Evolutionary conservation across 2,329 filamentous ascomycete species (phyloP).

Genomic region (Incumbomyces delicatus): DNA sequence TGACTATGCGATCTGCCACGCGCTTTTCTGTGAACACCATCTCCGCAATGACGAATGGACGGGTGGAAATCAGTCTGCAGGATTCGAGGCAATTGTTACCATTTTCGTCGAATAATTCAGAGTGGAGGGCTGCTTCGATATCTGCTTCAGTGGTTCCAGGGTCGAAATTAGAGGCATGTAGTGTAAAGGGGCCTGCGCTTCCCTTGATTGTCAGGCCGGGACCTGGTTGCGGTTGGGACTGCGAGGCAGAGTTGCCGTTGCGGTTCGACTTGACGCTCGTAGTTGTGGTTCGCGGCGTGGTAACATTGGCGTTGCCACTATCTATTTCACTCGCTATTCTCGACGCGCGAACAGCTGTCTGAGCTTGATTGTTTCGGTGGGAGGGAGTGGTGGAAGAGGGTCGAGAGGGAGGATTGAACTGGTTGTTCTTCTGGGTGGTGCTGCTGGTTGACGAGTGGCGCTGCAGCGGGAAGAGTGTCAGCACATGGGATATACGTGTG

Average conservation of each 20-base stretch:
- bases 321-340: constrained; percentile 21
- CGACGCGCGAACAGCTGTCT: constrained; percentile 25
- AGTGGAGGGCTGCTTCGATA: constrained; percentile 51
- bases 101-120: constrained; percentile 24
- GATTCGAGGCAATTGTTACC: constrained; percentile 35
- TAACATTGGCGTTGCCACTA: constrained; percentile 25
- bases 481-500: not conserved
- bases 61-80: constrained; percentile 43
- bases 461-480: constrained; percentile 20
- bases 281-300: constrained; percentile 24
- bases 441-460: constrained; percentile 24
- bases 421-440: constrained; percentile 11
- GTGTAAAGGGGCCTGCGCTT: constrained; percentile 44
- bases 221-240: not conserved
- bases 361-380: constrained; percentile 11
- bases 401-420: constrained; percentile 17
- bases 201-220: constrained; percentile 47
- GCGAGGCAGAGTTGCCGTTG: not conserved
- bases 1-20: constrained; percentile 50
- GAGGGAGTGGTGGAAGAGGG: constrained; percentile 21
- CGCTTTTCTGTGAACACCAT: constrained; percentile 47
- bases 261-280: not conserved
- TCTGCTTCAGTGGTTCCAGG: constrained; percentile 57
- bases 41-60: constrained; percentile 48
- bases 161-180: constrained; percentile 55